Conservation (phyloP, 2,329 filamentous ascomycete genomes). For the Penicillium janthinellum region DNA sequence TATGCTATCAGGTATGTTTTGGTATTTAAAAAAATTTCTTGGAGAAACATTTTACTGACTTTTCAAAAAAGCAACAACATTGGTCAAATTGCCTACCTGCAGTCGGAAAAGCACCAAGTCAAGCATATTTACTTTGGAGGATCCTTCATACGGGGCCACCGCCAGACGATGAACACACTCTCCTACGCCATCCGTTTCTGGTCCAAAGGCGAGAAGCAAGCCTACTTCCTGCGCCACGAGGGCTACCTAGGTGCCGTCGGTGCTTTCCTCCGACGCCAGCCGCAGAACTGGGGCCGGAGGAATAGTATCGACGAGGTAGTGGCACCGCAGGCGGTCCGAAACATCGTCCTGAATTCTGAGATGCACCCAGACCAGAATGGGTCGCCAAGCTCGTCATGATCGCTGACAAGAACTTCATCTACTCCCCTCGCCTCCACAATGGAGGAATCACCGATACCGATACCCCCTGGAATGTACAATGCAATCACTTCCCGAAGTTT, state of each 20-base stretch:
- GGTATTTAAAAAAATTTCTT: not conserved
- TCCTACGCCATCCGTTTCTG: slow-evolving; percentile 98
- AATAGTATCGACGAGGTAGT: slow-evolving; percentile 67
- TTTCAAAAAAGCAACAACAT: slow-evolving; percentile 77
- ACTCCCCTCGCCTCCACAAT: not conserved
- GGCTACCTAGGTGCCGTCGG: slow-evolving; percentile 93
- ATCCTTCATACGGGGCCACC: slow-evolving; percentile 92
- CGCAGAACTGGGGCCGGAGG: slow-evolving; percentile 84
- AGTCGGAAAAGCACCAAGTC: slow-evolving; percentile 89
- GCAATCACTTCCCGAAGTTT: too few species aligned
- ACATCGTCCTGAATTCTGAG: slow-evolving; percentile 19
- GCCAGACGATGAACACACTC: slow-evolving; percentile 96
- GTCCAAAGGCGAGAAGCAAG: slow-evolving; percentile 90
- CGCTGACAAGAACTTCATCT: not conserved
- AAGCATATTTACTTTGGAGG: slow-evolving; percentile 97
- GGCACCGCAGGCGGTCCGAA: slow-evolving; percentile 30
- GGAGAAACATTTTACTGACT: slow-evolving; percentile 27
- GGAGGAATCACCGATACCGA: not conserved
- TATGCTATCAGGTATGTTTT: slow-evolving; percentile 75
- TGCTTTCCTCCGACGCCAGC: slow-evolving; percentile 89
- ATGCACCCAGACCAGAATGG: slow-evolving; percentile 18
- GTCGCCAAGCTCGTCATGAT: slow-evolving; percentile 17
- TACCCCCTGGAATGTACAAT: not conserved
- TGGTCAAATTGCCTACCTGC: slow-evolving; percentile 95
- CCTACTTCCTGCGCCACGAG: slow-evolving; percentile 93